Base-by-base conservation (phyloP, 495 filamentous ascomycete species). In the Annulohypoxylon maeteangense region DNA sequence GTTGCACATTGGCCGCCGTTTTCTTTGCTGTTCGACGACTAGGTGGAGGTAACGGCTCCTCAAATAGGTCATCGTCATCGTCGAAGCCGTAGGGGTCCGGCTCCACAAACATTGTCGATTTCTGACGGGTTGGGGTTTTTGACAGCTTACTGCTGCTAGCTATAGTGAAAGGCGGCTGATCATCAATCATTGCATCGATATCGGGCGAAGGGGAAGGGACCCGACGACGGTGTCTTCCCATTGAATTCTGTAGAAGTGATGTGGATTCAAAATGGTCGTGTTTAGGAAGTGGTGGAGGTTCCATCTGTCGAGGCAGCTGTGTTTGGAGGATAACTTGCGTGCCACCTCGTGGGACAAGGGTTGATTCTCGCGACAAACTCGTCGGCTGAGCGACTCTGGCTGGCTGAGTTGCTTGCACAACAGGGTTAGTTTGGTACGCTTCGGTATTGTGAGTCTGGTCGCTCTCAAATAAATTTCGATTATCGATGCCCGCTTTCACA, bases 281-380 rank as follows among this genome's bases (percentile, higher is more conserved):
- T 14, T 27, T 45, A 10, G 34, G 16, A 18, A 42, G 1, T 29
- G 54, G 18, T 7, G 18, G 60, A 50, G 44, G 47, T 12, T 69
- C 50, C 58, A 20, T 32, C 12, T 42, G 48, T 7, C 65, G 72
- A 2, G 78, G 75, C 12, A 80, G 55, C 62, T 87, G 84, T 0
- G 84, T 86, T 55, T 87, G 84, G 16, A 81, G 74, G 27, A 85
- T 81, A 12, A 86, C 75, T 67, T 87, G 82, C 16, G 81, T 81
- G 57, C 76, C 77, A 62, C 77, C 78, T 60, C 79, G 74, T 2
- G 76, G 77, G 25, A 81, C 68, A 23, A 65, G 53, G 11, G 74
- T 76, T n/a, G 62, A 63, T 18, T 78, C 72, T 22, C 69, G 73
- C 29, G 75, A 77, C 7, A 74, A 71, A 23, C 32, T 74, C 5